Base-by-base conservation (phyloP, 108 stramenopile species). In the Cyclotella cryptica region DNA sequence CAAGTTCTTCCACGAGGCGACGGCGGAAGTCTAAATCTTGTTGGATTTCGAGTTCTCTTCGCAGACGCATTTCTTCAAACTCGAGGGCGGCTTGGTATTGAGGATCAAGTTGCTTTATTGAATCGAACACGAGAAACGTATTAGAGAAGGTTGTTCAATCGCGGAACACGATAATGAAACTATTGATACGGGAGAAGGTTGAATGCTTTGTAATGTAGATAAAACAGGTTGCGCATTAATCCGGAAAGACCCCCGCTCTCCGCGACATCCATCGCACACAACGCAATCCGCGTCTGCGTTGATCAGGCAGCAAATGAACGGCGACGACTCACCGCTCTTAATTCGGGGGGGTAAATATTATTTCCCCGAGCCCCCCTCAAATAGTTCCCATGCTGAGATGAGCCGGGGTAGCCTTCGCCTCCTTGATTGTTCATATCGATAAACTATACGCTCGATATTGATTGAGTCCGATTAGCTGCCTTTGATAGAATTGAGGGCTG, bases 21-120 rank as follows among this genome's bases (percentile, higher is more conserved):
- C 70, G 78, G 42, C 70, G 60, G 9, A 78, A 53, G 22, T 79
- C 69, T 13, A 79, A 61, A 28, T 79, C 78, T 64, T 69, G 77
- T 14, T 79, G 78, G 17, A 79, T 17, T 49, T 71, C 71, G 19
- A 79, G 70, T 42, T 79, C 67, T 11, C 64, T 51, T n/a, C 70
- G 70, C 10, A 71, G 54, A 7, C 65, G 78, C 27, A 79, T 53
- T 44, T 79, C 78, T 55, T 79, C 78, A 43, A 65, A 79, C 21
- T 79, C 78, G 44, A 71, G 78, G 22, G 78, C 78, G 11, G 70
- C 64, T 52, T 42, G 42, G 29, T 70, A 71, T 42, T 75, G 75
- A 40, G 78, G 57, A 26, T 66, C 78, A 19, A 79, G 42, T 55
- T 72, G 70, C 52, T 49, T 53, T 30, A n/a, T 29, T 49, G 27